Evolutionary conservation across 805 yeast species (phyloP).

Genomic region (Candida chauliodis): DNA sequence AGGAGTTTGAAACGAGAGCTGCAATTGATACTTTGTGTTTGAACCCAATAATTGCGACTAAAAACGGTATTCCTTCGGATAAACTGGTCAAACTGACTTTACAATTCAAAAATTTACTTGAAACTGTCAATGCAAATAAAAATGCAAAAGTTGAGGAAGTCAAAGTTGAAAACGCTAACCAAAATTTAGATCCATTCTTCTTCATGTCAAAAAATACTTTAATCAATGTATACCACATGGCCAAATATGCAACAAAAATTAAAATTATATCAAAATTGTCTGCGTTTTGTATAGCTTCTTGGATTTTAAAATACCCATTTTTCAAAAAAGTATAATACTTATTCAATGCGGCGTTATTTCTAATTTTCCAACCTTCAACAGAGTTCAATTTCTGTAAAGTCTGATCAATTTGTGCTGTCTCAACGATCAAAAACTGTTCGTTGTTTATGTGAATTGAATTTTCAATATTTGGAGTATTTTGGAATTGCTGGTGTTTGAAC

Average conservation of each 20-base stretch:
- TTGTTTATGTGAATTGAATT: constrained; percentile 20
- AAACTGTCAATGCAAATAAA: constrained; percentile 64
- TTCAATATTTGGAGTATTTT: constrained; percentile 40
- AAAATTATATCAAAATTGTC: constrained; percentile 82
- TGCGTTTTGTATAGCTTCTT: constrained; percentile 58
- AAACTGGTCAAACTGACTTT: constrained; percentile 70
- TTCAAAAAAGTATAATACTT: constrained; percentile 53
- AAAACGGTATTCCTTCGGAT: constrained; percentile 89
- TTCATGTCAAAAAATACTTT: constrained; percentile 75
- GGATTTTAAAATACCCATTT: constrained; percentile 36
- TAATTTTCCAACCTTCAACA: constrained; percentile 53
- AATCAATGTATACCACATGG: constrained; percentile 81
- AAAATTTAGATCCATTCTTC: constrained; percentile 74
- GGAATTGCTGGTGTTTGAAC: constrained; percentile 42
- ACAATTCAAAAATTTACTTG: constrained; percentile 52
- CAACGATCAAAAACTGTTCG: constrained; percentile 41
- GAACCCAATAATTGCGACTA: constrained; percentile 89
- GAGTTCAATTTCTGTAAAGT: constrained; percentile 22
- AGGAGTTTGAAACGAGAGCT: constrained; percentile 47
- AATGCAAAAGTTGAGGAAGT: constrained; percentile 81
- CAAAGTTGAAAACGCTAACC: constrained; percentile 80
- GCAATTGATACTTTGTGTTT: constrained; percentile 79
- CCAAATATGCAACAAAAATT: constrained; percentile 75
- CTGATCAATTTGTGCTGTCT: constrained; percentile 22
- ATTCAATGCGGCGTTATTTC: constrained; percentile 53